These are phyloP conservation scores for Tubosaeta sp. DNA, from an alignment of 768 basidiomycete genomes.

Conservation along the genomic window DNA sequence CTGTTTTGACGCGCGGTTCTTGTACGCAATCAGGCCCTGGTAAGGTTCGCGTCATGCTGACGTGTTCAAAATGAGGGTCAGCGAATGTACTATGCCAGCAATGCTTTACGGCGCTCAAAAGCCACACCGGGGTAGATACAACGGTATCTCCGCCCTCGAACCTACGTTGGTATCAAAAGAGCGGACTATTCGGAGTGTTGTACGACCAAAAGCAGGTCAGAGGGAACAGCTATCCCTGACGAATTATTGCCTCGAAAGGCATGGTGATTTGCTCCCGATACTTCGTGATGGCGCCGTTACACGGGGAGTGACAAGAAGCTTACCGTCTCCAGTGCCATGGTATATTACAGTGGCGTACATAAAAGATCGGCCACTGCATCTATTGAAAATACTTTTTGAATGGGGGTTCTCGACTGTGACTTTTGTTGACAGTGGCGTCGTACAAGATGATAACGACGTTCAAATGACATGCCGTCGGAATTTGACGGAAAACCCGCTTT, in stretches of 20 bases:
- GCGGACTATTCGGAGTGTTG: not conserved
- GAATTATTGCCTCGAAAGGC: slow-evolving; percentile 11
- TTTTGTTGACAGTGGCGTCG: slow-evolving; percentile 25
- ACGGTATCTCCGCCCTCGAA: slow-evolving; percentile 22
- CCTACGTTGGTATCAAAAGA: slow-evolving; percentile 5
- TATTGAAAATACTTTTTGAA: slow-evolving; percentile 9
- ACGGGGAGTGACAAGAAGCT: slow-evolving; percentile 3
- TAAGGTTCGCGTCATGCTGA: slow-evolving; percentile 22
- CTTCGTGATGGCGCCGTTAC: slow-evolving; percentile 19
- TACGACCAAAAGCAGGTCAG: slow-evolving; percentile 3
- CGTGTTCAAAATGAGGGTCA: slow-evolving; percentile 27
- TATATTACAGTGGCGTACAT: slow-evolving; percentile 17
- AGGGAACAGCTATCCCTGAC: not conserved
- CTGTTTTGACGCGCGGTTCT: slow-evolving; percentile 10
- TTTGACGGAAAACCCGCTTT: slow-evolving; percentile 15
- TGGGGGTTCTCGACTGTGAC: slow-evolving; percentile 5
- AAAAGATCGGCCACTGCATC: slow-evolving; percentile 14
- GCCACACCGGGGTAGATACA: not conserved
- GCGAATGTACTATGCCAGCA: slow-evolving; percentile 26
- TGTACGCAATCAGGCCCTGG: slow-evolving; percentile 27
- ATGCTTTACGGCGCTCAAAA: slow-evolving; percentile 24
- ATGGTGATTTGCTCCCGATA: slow-evolving; percentile 19
- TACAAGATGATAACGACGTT: slow-evolving; percentile 14
- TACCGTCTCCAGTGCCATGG: slow-evolving; percentile 13
- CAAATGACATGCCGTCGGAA: slow-evolving; percentile 17